Base-by-base conservation (phyloP, 2,329 filamentous ascomycete genomes). In the Paecilomyces dactylethromorphus region DNA sequence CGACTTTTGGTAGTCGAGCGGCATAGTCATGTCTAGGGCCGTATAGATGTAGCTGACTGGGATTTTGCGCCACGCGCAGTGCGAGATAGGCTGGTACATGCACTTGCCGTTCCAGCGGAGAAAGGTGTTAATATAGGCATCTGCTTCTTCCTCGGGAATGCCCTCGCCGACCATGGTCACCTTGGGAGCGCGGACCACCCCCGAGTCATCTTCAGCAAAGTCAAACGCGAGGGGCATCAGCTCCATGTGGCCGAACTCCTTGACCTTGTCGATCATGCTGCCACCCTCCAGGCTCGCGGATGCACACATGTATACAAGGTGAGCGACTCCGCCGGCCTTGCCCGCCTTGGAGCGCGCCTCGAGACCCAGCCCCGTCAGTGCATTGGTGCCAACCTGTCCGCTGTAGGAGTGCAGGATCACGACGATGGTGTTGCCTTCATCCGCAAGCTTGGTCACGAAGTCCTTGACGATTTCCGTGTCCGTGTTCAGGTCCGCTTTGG, bases 281-380 rank as follows among this genome's bases (percentile, higher is more conserved):
- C 62, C 45, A 0, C 71, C 73, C 57, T 69, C 64, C 6, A 68
- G 68, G 69, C 57, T 7, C 13, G 74, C 66, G 55, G 72, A 74
- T 1, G 65, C 68, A 56, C 68, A 64, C 51, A 68, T 58, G 56
- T 66, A 69, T 50, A 65, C 59, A 1, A 71, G 56, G 22, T 65
- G 64, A 33, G 64, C 32, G 24, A 71, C 65, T 2, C 66, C 67
- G 18, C 69, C 70, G 12, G 50, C 18, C 32, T 66, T 65, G 29
- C 66, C 68, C 39, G 58, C 51, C 11, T 63, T 60, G 21, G 60
- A 49, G 10, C 69, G 66, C 24, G 60, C 62, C 15, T 58, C 59
- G 52, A 59, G 60, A 50, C 58, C 57, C 10, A 69, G 62, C 3
- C 64, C 69, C 50, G 61, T 57, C 12, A 66, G 58, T 1, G 69